These are phyloP conservation scores for Solanum raphanifolium DNA, from an alignment of 257 asterid genomes.

Conservation along the genomic window DNA sequence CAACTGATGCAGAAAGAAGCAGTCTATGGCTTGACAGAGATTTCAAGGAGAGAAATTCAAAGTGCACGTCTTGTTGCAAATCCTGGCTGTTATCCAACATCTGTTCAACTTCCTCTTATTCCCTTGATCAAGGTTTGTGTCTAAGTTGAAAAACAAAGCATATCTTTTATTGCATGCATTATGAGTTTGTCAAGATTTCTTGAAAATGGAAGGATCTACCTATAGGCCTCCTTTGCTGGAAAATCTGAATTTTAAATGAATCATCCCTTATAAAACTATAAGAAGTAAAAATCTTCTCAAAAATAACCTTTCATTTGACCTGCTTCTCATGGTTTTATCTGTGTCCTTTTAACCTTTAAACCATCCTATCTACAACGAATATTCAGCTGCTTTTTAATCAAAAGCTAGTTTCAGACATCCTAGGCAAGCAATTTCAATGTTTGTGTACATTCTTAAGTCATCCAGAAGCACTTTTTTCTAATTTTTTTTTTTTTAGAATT, in stretches of 20 bases:
- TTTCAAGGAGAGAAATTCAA: slow-evolving; percentile 52
- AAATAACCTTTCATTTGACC: not conserved
- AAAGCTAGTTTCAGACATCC: not conserved
- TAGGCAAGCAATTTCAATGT: not conserved
- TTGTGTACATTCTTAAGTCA: not conserved
- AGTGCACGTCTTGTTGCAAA: slow-evolving; percentile 82
- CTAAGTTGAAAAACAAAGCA: not conserved
- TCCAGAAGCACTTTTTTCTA: not conserved
- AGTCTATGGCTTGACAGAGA: slow-evolving; percentile 85
- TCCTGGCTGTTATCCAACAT: slow-evolving; percentile 97
- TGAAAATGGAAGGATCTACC: not conserved
- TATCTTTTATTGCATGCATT: not conserved
- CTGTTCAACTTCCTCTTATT: slow-evolving; percentile 82
- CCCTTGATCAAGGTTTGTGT: slow-evolving; percentile 72
- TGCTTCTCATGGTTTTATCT: not conserved
- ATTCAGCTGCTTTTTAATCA: not conserved
- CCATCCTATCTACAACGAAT: not conserved
- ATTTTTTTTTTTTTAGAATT: not conserved
- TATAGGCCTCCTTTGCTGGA: not conserved
- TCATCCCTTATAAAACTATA: not conserved
- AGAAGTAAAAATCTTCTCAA: not conserved
- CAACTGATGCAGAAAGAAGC: slow-evolving; percentile 65
- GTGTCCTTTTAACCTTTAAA: not conserved
- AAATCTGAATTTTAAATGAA: not conserved
- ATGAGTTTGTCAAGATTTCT: not conserved